A percentile compares a stretch with the other conserved stretches of the same genome.
phyloP scores from a whole-genome alignment of 495 filamentous ascomycete genomes.

The Xylaria acuta region DNA sequence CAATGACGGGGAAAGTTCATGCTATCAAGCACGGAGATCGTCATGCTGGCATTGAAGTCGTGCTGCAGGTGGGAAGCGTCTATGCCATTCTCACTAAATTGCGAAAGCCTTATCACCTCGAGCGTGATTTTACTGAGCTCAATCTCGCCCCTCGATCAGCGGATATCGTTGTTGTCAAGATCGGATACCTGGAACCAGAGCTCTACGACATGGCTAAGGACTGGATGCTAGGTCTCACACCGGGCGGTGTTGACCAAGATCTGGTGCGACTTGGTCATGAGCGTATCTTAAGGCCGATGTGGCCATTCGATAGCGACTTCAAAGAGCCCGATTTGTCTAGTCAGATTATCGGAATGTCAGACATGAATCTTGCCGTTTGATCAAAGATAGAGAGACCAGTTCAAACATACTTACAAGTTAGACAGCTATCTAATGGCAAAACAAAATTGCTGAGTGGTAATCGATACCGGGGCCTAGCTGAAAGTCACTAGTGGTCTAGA shows the following conservation, averaged over 20 bases:
- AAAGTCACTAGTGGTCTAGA: not conserved
- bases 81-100: conserved; percentile 62
- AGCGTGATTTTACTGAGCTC: conserved; percentile 60
- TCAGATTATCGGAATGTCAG: conserved; percentile 51
- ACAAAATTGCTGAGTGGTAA: not conserved
- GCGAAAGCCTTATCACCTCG: conserved; percentile 64
- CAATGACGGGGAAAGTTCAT: conserved; percentile 60
- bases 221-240: conserved; percentile 63
- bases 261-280: conserved; percentile 55
- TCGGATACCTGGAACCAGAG: conserved; percentile 65
- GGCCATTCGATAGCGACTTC: conserved; percentile 59
- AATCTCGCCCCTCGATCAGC: conserved; percentile 53
- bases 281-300: conserved; percentile 60
- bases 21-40: conserved; percentile 60
- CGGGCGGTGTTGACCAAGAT: conserved; percentile 64
- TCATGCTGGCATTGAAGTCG: conserved; percentile 57
- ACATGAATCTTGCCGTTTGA: conserved; percentile 38
- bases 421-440: conserved; percentile 6
- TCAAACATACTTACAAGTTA: not conserved
- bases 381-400: not conserved
- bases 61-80: conserved; percentile 59
- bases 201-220: conserved; percentile 61
- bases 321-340: conserved; percentile 49
- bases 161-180: conserved; percentile 65
- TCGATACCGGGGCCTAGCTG: not conserved